Conservation (phyloP, 1,284 basidiomycete genomes). For the Heliocybe sulcata region DNA sequence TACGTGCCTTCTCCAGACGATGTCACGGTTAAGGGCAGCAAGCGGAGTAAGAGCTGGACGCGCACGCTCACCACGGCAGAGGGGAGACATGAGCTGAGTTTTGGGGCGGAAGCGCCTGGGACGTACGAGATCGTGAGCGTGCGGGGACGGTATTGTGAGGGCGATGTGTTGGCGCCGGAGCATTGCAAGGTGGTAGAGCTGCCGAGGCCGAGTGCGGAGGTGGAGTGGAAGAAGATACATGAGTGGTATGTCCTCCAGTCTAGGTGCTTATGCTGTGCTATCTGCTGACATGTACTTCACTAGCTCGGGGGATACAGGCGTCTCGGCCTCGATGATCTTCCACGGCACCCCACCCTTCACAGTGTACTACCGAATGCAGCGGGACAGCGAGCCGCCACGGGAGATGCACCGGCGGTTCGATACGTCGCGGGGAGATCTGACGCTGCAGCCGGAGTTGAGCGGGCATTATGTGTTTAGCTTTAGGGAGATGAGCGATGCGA, state of each 20-base stretch:
- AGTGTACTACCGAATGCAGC: slow-evolving; percentile 72
- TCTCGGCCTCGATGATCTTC: slow-evolving; percentile 81
- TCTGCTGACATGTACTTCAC: slow-evolving; percentile 5
- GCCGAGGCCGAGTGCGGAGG: slow-evolving; percentile 73
- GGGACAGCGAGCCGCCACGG: slow-evolving; percentile 55
- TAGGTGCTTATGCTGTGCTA: too few relatives aligned
- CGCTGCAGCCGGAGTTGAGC: slow-evolving; percentile 81
- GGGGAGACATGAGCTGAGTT: slow-evolving; percentile 37
- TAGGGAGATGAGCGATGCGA: slow-evolving; percentile 72
- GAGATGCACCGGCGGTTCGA: slow-evolving; percentile 59
- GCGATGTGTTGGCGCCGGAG: slow-evolving; percentile 78
- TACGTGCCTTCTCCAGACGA: slow-evolving; percentile 45
- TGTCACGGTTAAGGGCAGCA: slow-evolving; percentile 27
- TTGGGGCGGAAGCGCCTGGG: slow-evolving; percentile 63
- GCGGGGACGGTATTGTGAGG: slow-evolving; percentile 71
- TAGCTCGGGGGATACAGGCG: slow-evolving; percentile 92
- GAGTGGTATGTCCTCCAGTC: slow-evolving; percentile 58
- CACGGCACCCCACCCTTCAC: slow-evolving; percentile 89
- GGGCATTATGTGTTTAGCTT: slow-evolving; percentile 90
- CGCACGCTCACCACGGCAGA: slow-evolving; percentile 46
- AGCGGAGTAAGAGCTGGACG: slow-evolving; percentile 50
- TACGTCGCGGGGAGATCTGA: slow-evolving; percentile 76
- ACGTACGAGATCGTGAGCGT: slow-evolving; percentile 75
- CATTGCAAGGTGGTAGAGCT: slow-evolving; percentile 69
- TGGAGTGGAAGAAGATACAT: slow-evolving; percentile 86